Conservation (phyloP, 768 basidiomycete genomes). For the Sarcomyxa edulis region DNA sequence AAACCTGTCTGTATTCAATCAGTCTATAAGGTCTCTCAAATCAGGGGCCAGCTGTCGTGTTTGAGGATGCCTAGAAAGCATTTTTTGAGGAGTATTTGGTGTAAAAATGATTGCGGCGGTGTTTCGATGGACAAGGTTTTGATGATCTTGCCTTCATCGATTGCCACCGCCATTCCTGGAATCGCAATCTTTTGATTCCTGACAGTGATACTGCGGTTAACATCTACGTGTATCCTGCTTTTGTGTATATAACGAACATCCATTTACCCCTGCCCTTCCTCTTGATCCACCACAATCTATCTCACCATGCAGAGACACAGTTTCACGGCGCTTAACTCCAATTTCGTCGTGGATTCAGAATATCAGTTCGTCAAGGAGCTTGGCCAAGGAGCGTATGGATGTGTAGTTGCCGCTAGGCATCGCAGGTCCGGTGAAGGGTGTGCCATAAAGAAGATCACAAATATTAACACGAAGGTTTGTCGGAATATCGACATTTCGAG, state of each 20-base stretch:
- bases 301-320: constrained; percentile 63
- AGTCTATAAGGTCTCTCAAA: too few relatives aligned
- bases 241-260: neutral
- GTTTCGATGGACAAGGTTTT: too few relatives aligned
- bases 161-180: neutral
- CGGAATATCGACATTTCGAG: too few relatives aligned
- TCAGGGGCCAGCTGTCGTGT: too few relatives aligned
- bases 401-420: constrained; percentile 83
- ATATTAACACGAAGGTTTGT: constrained; percentile 82
- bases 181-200: neutral
- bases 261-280: constrained; percentile 9
- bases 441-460: constrained; percentile 95
- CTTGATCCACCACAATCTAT: constrained; percentile 11
- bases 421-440: constrained; percentile 81
- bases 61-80: too few relatives aligned
- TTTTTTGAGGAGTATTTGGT: too few relatives aligned
- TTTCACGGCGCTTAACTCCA: constrained; percentile 81
- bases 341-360: constrained; percentile 82
- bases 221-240: neutral
- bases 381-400: constrained; percentile 93
- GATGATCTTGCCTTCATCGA: neutral
- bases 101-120: too few relatives aligned
- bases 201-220: neutral
- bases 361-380: constrained; percentile 97
- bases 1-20: too few relatives aligned